Base-by-base conservation (phyloP, 2,329 filamentous ascomycete genomes). In the Plenodomus tracheiphilus region DNA sequence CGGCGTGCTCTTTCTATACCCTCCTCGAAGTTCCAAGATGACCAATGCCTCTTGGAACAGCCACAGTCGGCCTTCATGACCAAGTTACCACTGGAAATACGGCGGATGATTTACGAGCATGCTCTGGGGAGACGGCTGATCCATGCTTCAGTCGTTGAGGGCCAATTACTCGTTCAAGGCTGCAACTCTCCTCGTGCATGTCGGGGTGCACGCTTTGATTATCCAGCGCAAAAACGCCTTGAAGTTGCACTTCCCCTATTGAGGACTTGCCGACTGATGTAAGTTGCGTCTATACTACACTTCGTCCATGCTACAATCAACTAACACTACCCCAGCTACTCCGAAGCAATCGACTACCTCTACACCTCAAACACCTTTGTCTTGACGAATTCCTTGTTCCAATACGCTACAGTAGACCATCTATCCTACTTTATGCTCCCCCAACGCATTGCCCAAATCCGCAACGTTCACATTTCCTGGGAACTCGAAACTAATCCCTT, bases 201-300 rank as follows among this genome's bases (percentile, higher is more conserved):
- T 15, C 28, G 15, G 28, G 13, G 28, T 11, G 13, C 20, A 17
- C 9, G 4, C 28, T 44, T 22, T 15, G 22, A 19, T 28, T 9
- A 1, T 34, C 30, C 15, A 32, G 20, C 10, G 5, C 32, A 28
- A 17, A 34, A 15, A 9, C 28, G 18, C 9, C 49, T 61, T 3
- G 36, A 38, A 1, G 37, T 61, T 16, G 46, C 39, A 20, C 41
- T 56, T 15, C 44, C 49, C 6, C 30, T 63, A 20, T 21, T 64
- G 40, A 53, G 49, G 17, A 60, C 61, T 2, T 64, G 58, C 43
- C 54, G 58, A 17, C 48, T 50, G n/a, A 54, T 64, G 59, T 64
- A 44, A 59, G 60, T 48, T 3, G 17, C 18, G n/a, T n/a, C n/a
- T n/a, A n/a, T n/a, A n/a, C n/a, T n/a, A n/a, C n/a, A n/a, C n/a